Conservation (phyloP, 1,284 basidiomycete species). For the Agroathelia rolfsii region DNA sequence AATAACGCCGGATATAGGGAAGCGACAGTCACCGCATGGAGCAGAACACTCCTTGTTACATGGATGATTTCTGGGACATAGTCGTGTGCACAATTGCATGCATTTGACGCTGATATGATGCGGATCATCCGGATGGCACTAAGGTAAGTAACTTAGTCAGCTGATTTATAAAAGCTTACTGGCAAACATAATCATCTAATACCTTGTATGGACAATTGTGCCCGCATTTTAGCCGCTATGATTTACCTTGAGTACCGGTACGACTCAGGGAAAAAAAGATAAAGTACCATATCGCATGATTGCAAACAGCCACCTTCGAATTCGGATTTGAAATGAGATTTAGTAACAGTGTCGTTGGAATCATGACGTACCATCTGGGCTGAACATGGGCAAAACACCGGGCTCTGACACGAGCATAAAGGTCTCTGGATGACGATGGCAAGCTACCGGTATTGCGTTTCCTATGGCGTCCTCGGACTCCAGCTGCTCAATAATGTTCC, state of each 20-base stretch:
- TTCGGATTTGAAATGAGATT: constrained; percentile 1
- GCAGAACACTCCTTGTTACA: constrained; percentile 46
- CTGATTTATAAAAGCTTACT: constrained; percentile 3
- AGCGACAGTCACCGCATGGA: constrained; percentile 47
- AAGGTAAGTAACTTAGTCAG: constrained; percentile 1
- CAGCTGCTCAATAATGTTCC: constrained; percentile 44
- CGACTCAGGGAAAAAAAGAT: too few species aligned
- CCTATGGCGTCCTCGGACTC: constrained; percentile 37
- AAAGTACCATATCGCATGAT: too few species aligned
- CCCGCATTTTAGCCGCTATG: constrained; percentile 52
- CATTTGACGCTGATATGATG: constrained; percentile 44
- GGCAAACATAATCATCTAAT: constrained; percentile 1
- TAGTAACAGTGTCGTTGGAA: not conserved
- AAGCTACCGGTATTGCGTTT: constrained; percentile 44
- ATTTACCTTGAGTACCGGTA: too few species aligned
- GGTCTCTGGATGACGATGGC: constrained; percentile 43
- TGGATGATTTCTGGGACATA: constrained; percentile 50
- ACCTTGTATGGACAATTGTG: constrained; percentile 61
- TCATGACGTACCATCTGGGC: constrained; percentile 42
- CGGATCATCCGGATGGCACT: constrained; percentile 64
- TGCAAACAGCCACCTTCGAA: constrained; percentile 50
- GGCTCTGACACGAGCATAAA: constrained; percentile 36
- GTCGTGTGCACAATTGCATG: constrained; percentile 36
- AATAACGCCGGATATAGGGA: constrained; percentile 33
- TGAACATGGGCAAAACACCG: constrained; percentile 37